phyloP scores from a whole-genome alignment of 2,329 filamentous ascomycete genomes.

The Aspergillus neoniger region DNA sequence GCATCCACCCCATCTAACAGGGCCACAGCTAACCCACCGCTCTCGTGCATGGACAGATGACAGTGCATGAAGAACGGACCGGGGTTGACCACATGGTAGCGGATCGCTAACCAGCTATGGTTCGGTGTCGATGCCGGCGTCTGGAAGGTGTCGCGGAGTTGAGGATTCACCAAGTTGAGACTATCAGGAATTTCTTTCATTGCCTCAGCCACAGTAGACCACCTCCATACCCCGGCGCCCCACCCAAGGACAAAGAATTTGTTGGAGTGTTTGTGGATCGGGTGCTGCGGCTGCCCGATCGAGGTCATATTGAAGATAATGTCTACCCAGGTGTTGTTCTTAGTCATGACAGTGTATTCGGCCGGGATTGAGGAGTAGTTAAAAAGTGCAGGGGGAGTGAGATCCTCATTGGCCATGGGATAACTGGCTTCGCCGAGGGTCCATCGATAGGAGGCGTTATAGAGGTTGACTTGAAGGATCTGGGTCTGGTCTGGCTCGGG shows the following conservation, averaged over 20 bases:
- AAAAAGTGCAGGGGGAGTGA: neutral
- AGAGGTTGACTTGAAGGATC: slow-evolving; percentile 34
- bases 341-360: slow-evolving; percentile 34
- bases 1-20: slow-evolving; percentile 52
- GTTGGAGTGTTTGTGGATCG: slow-evolving; percentile 53
- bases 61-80: slow-evolving; percentile 54
- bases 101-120: slow-evolving; percentile 46
- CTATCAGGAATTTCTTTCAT: slow-evolving; percentile 39
- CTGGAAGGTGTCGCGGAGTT: slow-evolving; percentile 45
- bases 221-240: slow-evolving; percentile 43
- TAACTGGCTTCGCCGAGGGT: slow-evolving; percentile 31
- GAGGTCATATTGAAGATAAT: slow-evolving; percentile 36
- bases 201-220: slow-evolving; percentile 45
- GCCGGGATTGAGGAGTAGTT: slow-evolving; percentile 17
- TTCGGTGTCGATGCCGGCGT: slow-evolving; percentile 27
- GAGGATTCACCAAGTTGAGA: slow-evolving; percentile 50
- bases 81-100: slow-evolving; percentile 51
- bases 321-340: slow-evolving; percentile 44
- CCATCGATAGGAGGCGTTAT: slow-evolving; percentile 34
- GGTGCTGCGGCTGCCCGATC: slow-evolving; percentile 40
- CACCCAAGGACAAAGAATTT: slow-evolving; percentile 48
- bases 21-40: slow-evolving; percentile 51
- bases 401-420: slow-evolving; percentile 31
- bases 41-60: slow-evolving; percentile 52
- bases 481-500: slow-evolving; percentile 50